Evolutionary conservation across 2,329 filamentous ascomycete species (phyloP).

Genomic region (Paramyrothecium roridum): DNA sequence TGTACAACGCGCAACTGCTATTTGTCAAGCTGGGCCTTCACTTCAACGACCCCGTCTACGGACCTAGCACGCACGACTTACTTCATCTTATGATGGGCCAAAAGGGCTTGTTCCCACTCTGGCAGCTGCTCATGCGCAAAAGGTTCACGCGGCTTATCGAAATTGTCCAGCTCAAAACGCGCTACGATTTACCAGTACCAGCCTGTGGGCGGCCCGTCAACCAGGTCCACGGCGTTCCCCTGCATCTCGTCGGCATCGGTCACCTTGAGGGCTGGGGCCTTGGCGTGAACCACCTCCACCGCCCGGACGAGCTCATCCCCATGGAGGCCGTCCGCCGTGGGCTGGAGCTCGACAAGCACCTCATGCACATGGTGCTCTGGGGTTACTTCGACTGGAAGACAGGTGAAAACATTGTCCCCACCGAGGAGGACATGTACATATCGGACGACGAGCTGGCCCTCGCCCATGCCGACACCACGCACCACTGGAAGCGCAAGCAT

Average conservation of each 20-base stretch:
- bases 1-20: slow-evolving; percentile 63
- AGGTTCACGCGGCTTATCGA: slow-evolving; percentile 47
- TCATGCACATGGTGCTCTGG: slow-evolving; percentile 58
- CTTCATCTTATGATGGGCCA: slow-evolving; percentile 60
- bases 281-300: slow-evolving; percentile 41
- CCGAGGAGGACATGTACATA: slow-evolving; percentile 48
- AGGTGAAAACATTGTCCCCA: slow-evolving; percentile 48
- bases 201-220: slow-evolving; percentile 10
- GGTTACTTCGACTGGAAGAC: slow-evolving; percentile 56
- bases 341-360: slow-evolving; percentile 49
- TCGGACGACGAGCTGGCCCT: slow-evolving; percentile 39
- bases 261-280: slow-evolving; percentile 56
- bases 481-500: slow-evolving; percentile 42
- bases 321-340: slow-evolving; percentile 51
- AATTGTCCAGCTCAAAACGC: slow-evolving; percentile 52
- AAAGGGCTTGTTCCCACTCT: slow-evolving; percentile 51
- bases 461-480: slow-evolving; percentile 24
- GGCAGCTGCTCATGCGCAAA: slow-evolving; percentile 56
- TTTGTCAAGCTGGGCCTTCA: slow-evolving; percentile 70
- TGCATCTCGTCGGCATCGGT: slow-evolving; percentile 46
- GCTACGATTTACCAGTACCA: slow-evolving; percentile 50
- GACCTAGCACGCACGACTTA: slow-evolving; percentile 46
- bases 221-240: slow-evolving; percentile 48
- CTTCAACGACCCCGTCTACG: slow-evolving; percentile 61
- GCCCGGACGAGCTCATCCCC: slow-evolving; percentile 57